Evolutionary conservation across 1,284 basidiomycete species (phyloP).

Genomic region (Apiotrichum mycotoxinovorans): DNA sequence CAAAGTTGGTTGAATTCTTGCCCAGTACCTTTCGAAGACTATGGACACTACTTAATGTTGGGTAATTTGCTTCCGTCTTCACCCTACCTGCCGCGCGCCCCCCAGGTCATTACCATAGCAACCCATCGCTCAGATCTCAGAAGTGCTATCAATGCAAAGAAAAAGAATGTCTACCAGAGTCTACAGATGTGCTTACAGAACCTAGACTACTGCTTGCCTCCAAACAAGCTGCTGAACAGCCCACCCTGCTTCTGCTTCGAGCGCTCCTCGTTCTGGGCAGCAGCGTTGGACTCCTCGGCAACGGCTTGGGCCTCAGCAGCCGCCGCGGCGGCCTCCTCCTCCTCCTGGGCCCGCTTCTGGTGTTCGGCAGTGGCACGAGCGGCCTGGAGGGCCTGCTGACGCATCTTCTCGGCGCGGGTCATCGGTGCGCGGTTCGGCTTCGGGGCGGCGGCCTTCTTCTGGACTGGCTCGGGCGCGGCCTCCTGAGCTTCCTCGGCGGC

Average conservation of each 20-base stretch:
- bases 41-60: background rate
- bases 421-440: background rate
- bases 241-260: background rate
- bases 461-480: background rate
- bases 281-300: background rate
- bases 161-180: slow-evolving; percentile 2
- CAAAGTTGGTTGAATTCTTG: background rate
- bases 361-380: background rate
- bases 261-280: background rate
- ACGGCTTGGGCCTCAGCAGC: background rate
- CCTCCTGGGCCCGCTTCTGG: slow-evolving; percentile 2
- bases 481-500: too few species aligned
- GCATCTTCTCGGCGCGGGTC: slow-evolving; percentile 1
- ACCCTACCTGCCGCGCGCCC: too few species aligned
- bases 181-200: background rate
- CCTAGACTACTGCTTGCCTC: slow-evolving; percentile 1
- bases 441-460: background rate
- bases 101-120: background rate
- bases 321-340: background rate
- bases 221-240: background rate
- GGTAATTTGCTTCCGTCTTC: slow-evolving; percentile 5
- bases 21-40: too few species aligned
- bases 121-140: background rate
- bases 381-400: slow-evolving; percentile 4
- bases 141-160: slow-evolving; percentile 2